Percentiles rank a stretch among this genome's conserved stretches.
These are phyloP conservation scores for Zizania latifolia DNA, from an alignment of 176 grass and related monocot species.

Conservation along the genomic window DNA sequence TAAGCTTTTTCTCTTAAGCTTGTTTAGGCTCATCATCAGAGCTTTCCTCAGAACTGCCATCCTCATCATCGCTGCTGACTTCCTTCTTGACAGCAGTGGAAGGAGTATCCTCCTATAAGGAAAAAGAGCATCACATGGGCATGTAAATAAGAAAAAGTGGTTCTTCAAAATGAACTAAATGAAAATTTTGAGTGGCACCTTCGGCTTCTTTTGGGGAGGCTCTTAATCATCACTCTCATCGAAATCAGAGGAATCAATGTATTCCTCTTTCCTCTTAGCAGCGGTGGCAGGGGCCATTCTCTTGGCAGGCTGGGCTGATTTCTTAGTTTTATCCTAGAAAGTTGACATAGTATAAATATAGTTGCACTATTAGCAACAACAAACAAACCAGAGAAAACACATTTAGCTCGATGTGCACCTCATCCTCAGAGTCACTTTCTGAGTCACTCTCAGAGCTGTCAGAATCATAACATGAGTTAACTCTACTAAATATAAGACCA, in stretches of 20 bases:
- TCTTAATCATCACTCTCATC: conserved; percentile 56
- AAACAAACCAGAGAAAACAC: no score
- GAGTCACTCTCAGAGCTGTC: conserved; percentile 41
- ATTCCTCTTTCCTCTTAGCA: no score
- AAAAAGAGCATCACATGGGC: conserved; percentile 2
- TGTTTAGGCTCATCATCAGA: no score
- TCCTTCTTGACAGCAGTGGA: conserved; percentile 26
- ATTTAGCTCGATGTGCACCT: no score
- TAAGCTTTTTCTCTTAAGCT: no score
- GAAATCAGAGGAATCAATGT: no score
- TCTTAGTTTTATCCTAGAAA: no score
- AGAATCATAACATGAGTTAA: neutral
- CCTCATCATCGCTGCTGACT: conserved; percentile 42
- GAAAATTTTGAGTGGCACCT: conserved; percentile 9
- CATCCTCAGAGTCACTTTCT: no score
- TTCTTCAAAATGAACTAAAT: neutral
- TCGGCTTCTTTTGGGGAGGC: conserved; percentile 64
- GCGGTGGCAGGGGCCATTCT: no score
- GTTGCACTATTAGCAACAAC: no score
- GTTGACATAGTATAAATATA: no score
- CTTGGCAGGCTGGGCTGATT: no score
- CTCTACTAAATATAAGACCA: neutral
- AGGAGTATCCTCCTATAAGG: conserved; percentile 20
- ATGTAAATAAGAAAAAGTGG: neutral
- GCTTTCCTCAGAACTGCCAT: conserved; percentile 46